Percentiles rank a stretch among this genome's conserved stretches.
Conservation (phyloP, 129 eudicot genomes). For the Pittosporum tobira region DNA sequence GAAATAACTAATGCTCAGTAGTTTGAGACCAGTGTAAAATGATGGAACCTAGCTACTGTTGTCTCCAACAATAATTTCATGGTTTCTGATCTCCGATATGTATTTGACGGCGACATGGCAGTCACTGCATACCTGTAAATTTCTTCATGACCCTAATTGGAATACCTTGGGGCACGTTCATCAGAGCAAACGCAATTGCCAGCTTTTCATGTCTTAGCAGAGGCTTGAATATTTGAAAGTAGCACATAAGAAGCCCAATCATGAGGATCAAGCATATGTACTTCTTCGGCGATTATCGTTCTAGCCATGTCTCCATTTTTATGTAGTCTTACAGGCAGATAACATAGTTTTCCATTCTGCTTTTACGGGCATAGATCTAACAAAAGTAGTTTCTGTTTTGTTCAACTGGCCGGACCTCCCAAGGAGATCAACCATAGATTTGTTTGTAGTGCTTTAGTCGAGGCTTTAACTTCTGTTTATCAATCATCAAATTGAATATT, state of each 20-base stretch:
- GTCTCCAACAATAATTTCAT: slow-evolving; percentile 63
- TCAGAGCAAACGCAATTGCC: slow-evolving; percentile 75
- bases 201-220: slow-evolving; percentile 66
- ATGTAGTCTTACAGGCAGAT: slow-evolving; percentile 66
- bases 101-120: slow-evolving; percentile 76
- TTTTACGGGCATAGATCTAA: slow-evolving; percentile 63
- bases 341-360: slow-evolving; percentile 84
- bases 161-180: slow-evolving; percentile 54
- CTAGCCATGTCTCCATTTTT: slow-evolving; percentile 70
- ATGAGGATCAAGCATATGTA: slow-evolving; percentile 45
- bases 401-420: slow-evolving; percentile 69
- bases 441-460: slow-evolving; percentile 61
- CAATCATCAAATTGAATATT: slow-evolving; percentile 54
- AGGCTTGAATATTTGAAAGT: slow-evolving; percentile 67
- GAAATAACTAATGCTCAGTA: too few relatives aligned
- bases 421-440: slow-evolving; percentile 75
- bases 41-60: slow-evolving; percentile 77
- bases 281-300: slow-evolving; percentile 62
- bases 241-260: slow-evolving; percentile 76
- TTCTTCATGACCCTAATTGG: slow-evolving; percentile 88
- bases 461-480: slow-evolving; percentile 50
- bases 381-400: slow-evolving; percentile 53
- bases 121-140: slow-evolving; percentile 64
- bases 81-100: slow-evolving; percentile 41
- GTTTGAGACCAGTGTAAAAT: too few relatives aligned